Conservation (phyloP, 768 basidiomycete species). For the Nidularia sp. region DNA sequence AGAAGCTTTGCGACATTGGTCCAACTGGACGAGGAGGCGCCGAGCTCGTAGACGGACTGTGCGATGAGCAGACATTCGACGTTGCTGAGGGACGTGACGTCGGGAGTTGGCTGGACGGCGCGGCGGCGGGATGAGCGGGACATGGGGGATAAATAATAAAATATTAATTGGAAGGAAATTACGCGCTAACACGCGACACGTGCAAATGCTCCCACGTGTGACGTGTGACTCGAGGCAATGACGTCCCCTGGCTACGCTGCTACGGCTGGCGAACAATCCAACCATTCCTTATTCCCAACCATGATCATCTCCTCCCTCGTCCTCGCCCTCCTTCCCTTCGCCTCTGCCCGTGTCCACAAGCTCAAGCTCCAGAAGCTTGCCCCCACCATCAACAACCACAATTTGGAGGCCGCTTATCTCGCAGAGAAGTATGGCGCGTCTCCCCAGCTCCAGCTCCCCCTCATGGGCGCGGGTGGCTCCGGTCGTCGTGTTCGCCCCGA, state of each 20-base stretch:
- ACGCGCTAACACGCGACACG: too few species aligned
- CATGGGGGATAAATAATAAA: too few species aligned
- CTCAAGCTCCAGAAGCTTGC: constrained; percentile 89
- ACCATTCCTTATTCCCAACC: constrained; percentile 22
- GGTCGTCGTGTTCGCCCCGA: constrained; percentile 55
- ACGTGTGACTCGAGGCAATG: too few species aligned
- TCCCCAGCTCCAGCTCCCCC: constrained; percentile 42
- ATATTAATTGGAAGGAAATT: too few species aligned
- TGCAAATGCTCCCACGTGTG: too few species aligned
- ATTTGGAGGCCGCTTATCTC: constrained; percentile 78
- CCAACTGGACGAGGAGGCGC: constrained; percentile 57
- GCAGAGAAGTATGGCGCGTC: constrained; percentile 87
- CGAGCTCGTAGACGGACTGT: constrained; percentile 83
- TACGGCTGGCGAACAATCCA: too few species aligned
- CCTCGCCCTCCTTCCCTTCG: constrained; percentile 44
- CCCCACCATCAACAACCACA: constrained; percentile 52
- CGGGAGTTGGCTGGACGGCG: too few species aligned
- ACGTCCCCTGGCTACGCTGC: too few species aligned
- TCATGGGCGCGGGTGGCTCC: constrained; percentile 71
- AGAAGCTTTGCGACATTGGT: constrained; percentile 59
- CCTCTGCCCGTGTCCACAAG: constrained; percentile 64
- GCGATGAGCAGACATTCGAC: constrained; percentile 79
- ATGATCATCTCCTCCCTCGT: constrained; percentile 42
- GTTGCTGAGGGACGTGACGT: constrained; percentile 16
- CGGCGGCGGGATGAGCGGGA: too few species aligned